Conservation (phyloP, 345 rosid genomes). For the Orychophragmus violaceus region DNA sequence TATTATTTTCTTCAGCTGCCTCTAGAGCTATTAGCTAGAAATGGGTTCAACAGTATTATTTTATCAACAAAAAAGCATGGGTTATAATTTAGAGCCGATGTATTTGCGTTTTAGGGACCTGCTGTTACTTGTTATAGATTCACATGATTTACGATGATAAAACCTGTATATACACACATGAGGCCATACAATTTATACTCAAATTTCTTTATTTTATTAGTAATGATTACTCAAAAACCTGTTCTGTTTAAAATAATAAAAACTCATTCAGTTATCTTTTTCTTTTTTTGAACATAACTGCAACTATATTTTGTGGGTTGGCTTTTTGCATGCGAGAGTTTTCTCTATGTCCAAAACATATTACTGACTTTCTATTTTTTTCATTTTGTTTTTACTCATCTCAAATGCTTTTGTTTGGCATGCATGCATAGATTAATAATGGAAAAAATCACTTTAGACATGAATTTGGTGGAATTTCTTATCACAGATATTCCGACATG, state of each 20-base stretch:
- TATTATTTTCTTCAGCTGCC: too few species aligned
- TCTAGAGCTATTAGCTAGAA: not conserved
- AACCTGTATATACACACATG: not conserved
- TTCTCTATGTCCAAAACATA: constrained; percentile 26
- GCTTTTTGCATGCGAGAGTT: constrained; percentile 31
- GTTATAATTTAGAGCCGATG: not conserved
- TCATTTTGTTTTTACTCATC: constrained; percentile 4
- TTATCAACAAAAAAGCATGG: not conserved
- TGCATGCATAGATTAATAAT: constrained; percentile 27
- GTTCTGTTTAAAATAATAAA: not conserved
- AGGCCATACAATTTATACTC: not conserved
- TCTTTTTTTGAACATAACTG: too few species aligned
- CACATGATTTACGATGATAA: not conserved
- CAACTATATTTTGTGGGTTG: constrained; percentile 21
- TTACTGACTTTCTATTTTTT: not conserved
- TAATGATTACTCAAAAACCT: not conserved
- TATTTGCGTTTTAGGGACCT: not conserved
- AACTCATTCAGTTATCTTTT: not conserved
- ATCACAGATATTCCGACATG: constrained; percentile 28
- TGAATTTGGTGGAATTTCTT: constrained; percentile 16
- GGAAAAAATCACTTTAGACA: not conserved
- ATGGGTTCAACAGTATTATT: not conserved
- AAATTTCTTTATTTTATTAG: not conserved
- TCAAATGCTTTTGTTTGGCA: constrained; percentile 31
- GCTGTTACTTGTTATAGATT: not conserved